These are phyloP conservation scores for Scedosporium aurantiacum DNA, from an alignment of 2,329 filamentous ascomycete genomes.

Conservation along the genomic window DNA sequence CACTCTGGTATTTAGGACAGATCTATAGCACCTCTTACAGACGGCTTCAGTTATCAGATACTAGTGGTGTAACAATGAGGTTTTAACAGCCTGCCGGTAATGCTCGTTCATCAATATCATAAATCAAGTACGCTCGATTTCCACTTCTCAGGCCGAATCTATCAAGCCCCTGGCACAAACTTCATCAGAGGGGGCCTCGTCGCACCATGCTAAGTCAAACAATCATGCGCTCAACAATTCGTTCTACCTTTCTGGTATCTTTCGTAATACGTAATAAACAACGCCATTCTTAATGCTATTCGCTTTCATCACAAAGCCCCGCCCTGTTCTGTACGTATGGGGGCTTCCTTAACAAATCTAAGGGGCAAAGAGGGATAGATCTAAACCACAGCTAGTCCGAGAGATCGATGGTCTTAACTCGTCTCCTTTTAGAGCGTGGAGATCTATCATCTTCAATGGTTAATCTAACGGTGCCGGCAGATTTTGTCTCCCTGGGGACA, in stretches of 20 bases:
- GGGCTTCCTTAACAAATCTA: not conserved
- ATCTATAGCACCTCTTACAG: too few relatives aligned
- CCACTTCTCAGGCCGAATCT: too few relatives aligned
- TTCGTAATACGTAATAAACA: not conserved
- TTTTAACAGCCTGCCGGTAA: too few relatives aligned
- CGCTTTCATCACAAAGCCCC: not conserved
- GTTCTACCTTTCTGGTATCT: not conserved
- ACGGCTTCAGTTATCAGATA: too few relatives aligned
- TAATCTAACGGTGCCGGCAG: not conserved
- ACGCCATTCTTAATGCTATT: not conserved
- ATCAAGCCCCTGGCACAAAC: too few relatives aligned
- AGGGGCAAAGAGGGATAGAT: not conserved
- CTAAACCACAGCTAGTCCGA: not conserved
- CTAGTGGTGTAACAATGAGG: too few relatives aligned
- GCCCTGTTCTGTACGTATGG: not conserved
- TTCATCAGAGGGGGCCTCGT: not conserved
- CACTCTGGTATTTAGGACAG: not conserved
- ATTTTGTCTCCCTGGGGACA: not conserved
- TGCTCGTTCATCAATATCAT: not conserved
- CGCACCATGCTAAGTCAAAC: too few relatives aligned
- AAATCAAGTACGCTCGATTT: not conserved
- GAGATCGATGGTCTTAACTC: not conserved
- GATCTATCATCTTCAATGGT: not conserved
- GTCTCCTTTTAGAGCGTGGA: not conserved
- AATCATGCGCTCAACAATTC: not conserved